phyloP scores from a whole-genome alignment of 805 yeast species.

The Cyberlindnera japonica region DNA sequence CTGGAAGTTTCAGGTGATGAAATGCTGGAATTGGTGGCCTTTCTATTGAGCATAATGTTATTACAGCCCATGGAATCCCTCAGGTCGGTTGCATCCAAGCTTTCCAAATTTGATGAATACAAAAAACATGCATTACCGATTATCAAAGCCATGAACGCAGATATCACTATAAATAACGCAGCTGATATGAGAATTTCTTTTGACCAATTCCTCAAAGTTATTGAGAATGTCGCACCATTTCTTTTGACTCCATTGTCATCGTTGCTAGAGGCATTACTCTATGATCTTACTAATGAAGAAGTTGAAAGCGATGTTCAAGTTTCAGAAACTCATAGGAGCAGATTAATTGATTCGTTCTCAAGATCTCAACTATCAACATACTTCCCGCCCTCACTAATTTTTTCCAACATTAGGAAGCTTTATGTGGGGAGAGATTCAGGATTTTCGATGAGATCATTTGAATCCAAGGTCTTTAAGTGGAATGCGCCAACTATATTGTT shows the following conservation, averaged over 20 bases:
- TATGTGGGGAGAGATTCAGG: slow-evolving; percentile 77
- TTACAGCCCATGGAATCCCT: slow-evolving; percentile 35
- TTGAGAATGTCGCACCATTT: slow-evolving; percentile 38
- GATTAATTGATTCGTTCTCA: slow-evolving; percentile 36
- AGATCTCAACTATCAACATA: slow-evolving; percentile 40
- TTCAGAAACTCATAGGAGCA: slow-evolving; percentile 27
- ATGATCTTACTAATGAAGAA: slow-evolving; percentile 14
- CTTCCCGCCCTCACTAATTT: slow-evolving; percentile 38
- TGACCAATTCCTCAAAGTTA: slow-evolving; percentile 31
- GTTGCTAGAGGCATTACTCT: slow-evolving; percentile 41
- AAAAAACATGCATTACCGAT: slow-evolving; percentile 42
- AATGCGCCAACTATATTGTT: slow-evolving; percentile 76
- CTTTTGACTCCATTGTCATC: slow-evolving; percentile 42
- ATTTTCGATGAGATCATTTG: slow-evolving; percentile 83
- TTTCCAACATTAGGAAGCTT: slow-evolving; percentile 51
- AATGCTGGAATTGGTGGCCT: slow-evolving; percentile 43
- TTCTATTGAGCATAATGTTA: slow-evolving; percentile 44
- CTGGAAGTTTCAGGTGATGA: slow-evolving; percentile 38
- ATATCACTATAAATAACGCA: slow-evolving; percentile 28
- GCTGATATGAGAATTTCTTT: slow-evolving; percentile 24
- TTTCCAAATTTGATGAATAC: slow-evolving; percentile 40
- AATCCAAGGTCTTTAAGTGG: slow-evolving; percentile 71
- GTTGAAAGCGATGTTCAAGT: slow-evolving; percentile 2
- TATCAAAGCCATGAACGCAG: slow-evolving; percentile 45
- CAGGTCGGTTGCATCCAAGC: slow-evolving; percentile 22